phyloP scores from a whole-genome alignment of 768 basidiomycete genomes.

The Mycena maculata region DNA sequence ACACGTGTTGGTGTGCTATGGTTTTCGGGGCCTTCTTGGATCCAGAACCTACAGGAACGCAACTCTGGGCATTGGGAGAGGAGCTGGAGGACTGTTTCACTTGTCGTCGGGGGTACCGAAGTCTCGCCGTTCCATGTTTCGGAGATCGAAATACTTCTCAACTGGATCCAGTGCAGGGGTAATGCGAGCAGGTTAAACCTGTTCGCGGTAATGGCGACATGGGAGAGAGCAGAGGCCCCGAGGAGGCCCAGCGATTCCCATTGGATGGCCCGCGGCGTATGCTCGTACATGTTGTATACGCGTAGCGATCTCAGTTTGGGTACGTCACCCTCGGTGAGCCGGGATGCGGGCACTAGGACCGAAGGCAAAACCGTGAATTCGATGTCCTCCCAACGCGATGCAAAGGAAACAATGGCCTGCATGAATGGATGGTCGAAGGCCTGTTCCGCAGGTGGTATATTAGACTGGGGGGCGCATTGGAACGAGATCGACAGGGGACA shows the following conservation, averaged over 20 bases:
- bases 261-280: neutral
- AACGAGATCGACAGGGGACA: constrained; percentile 9
- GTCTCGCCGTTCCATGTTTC: too few relatives aligned
- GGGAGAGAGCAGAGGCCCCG: neutral
- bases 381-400: constrained; percentile 17
- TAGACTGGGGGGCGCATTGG: neutral
- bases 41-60: neutral
- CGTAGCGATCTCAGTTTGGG: constrained; percentile 4
- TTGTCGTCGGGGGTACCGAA: neutral
- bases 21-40: neutral
- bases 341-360: neutral
- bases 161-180: constrained; percentile 6
- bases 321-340: neutral
- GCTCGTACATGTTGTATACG: neutral
- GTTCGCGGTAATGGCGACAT: neutral
- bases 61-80: constrained; percentile 5
- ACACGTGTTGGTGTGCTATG: too few relatives aligned
- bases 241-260: neutral
- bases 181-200: neutral
- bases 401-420: neutral
- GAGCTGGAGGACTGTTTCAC: neutral
- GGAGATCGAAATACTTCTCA: neutral
- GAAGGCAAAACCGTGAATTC: neutral
- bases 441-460: too few relatives aligned
- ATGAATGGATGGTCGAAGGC: neutral